Base-by-base conservation (phyloP, 257 asterid species). In the Ehretia macrophylla region DNA sequence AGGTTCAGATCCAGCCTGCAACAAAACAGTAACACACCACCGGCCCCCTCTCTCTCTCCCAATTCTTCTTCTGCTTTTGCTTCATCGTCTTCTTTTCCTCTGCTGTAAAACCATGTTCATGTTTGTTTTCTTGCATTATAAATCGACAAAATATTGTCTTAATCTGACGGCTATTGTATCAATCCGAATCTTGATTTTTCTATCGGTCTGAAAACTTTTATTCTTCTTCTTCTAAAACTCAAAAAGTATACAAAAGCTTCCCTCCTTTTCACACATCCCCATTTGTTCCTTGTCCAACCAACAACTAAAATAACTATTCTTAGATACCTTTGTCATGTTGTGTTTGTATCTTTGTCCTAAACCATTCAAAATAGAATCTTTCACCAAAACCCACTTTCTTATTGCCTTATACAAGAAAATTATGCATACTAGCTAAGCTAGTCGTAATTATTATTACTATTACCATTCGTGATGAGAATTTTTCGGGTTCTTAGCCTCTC, bases 321-420 rank as follows among this genome's bases (percentile, higher is more conserved):
- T 52, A 20, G 23, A 38, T 51, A 60, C 55, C 38, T 32, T 60
- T 69, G 72, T 74, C 72, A 60, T 39, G 62, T 65, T 63, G 44
- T 20, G 56, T 38, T 65, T 60, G 79, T 63, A 35, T 55, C 58
- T 35, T 49, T 53, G 17, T 38, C 17, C 37, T 19, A 45, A 38
- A 45, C 46, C 42, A 20, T 60, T 17, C 22, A 21, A 16, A 22
- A 45, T 53, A 59, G 44, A 21, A 59, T 55, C 74, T 63, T 38
- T 37, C 40, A 47, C 67, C 44, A 21, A 51, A 68, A 58, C 23
- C 17, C 10, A 42, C 52, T 59, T 68, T 55, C 72, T 37, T 35
- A 27, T 63, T 58, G 3, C 63, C 19, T 51, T 1, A 11, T 42
- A 42, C 5, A 42, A 51, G 38, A 32, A 51, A 68, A 27, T 42